These are phyloP conservation scores for Geranium brycei DNA, from an alignment of 345 rosid species.

Conservation along the genomic window DNA sequence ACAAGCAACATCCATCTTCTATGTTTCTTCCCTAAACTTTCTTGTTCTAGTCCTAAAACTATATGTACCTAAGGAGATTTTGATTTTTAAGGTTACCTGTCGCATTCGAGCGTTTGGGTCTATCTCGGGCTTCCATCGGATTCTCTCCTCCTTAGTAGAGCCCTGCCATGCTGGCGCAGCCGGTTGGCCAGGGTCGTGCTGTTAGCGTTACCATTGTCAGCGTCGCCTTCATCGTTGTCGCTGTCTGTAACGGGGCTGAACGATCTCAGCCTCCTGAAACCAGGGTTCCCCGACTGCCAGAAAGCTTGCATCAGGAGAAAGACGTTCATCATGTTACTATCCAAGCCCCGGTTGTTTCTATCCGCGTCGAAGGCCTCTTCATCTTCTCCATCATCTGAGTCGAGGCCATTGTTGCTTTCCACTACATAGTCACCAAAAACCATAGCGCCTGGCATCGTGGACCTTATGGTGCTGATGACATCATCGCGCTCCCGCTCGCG, in stretches of 20 bases:
- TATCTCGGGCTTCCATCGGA: slow-evolving; percentile 16
- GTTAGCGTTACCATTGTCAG: slow-evolving; percentile 6
- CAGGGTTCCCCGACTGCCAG: slow-evolving; percentile 39
- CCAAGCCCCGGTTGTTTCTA: slow-evolving; percentile 30
- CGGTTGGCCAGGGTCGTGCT: slow-evolving; percentile 48
- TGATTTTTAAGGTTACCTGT: background rate
- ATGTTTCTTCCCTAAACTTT: background rate
- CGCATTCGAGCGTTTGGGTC: background rate
- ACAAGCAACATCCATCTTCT: no score
- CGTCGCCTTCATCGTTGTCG: slow-evolving; percentile 17
- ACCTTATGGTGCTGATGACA: slow-evolving; percentile 69
- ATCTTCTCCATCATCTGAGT: slow-evolving; percentile 23
- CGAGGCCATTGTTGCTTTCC: slow-evolving; percentile 45
- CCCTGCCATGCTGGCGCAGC: slow-evolving; percentile 49
- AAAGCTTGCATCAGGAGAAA: slow-evolving; percentile 65
- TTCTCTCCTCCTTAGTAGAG: slow-evolving; percentile 55
- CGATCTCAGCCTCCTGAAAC: background rate
- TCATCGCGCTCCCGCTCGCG: slow-evolving; percentile 58
- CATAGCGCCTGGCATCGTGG: slow-evolving; percentile 81
- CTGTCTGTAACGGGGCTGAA: background rate
- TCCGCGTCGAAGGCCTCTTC: slow-evolving; percentile 22
- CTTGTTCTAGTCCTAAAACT: background rate
- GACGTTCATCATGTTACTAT: slow-evolving; percentile 49
- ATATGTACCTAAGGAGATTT: slow-evolving; percentile 1
- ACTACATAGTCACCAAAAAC: slow-evolving; percentile 78